Evolutionary conservation across 345 rosid species (phyloP).

Genomic region (Citropsis articulata): DNA sequence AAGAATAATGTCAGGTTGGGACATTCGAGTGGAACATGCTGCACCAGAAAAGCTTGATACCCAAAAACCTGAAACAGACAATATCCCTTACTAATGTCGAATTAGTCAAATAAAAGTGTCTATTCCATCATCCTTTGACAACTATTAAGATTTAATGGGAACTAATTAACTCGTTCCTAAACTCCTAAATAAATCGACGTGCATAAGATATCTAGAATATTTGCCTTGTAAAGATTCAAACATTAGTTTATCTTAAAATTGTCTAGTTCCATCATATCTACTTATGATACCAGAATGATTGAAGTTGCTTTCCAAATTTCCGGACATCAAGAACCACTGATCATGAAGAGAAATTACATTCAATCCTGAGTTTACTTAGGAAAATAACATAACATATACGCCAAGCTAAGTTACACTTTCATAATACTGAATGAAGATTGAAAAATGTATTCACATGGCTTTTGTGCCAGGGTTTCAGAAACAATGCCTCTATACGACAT

Average conservation of each 20-base stretch:
- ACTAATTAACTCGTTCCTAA: neutral
- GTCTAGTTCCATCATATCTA: neutral
- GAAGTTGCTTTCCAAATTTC: neutral
- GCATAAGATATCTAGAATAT: neutral
- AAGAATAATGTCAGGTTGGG: neutral
- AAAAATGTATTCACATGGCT: neutral
- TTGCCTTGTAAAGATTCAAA: no score
- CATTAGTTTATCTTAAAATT: neutral
- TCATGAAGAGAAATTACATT: neutral
- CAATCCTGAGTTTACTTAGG: neutral
- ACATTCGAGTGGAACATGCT: neutral
- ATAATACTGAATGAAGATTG: neutral
- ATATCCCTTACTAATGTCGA: neutral
- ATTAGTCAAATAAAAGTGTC: neutral
- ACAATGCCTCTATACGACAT: constrained; percentile 61
- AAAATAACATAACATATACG: neutral
- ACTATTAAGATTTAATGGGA: neutral
- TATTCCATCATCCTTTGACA: neutral
- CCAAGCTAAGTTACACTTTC: neutral
- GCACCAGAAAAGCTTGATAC: neutral
- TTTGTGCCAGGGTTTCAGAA: constrained; percentile 43
- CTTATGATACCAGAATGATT: neutral
- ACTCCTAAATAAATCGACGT: neutral
- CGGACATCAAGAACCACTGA: neutral
- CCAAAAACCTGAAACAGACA: neutral